Percentiles rank a stretch among this genome's conserved stretches.
Conservation (phyloP, 495 filamentous ascomycete species). For the Penicillium alfredii region DNA sequence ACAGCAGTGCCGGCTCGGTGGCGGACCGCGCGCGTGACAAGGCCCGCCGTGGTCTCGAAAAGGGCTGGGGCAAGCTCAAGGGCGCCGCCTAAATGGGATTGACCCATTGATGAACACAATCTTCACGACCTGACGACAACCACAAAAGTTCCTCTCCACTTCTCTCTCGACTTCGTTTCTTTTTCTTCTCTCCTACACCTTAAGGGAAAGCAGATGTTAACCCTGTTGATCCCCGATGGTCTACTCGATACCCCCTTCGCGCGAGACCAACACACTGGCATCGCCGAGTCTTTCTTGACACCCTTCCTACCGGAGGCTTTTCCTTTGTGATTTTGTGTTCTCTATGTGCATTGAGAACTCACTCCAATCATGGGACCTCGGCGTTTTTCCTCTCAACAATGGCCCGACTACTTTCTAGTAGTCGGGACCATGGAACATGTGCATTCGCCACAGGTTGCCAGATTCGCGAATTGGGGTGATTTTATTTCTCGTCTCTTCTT, state of each 20-base stretch:
- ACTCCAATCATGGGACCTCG: slow-evolving; percentile 13
- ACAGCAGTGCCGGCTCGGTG: slow-evolving; percentile 35
- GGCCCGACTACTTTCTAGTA: too few relatives aligned
- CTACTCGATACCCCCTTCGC: slow-evolving; percentile 3
- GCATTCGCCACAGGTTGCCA: slow-evolving; percentile 10
- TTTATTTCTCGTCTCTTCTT: neutral
- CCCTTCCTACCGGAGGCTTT: neutral
- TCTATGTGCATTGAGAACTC: slow-evolving; percentile 5
- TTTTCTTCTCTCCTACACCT: slow-evolving; percentile 2
- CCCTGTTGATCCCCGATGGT: neutral
- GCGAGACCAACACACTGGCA: too few relatives aligned
- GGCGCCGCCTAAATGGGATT: slow-evolving; percentile 27
- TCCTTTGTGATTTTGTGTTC: neutral
- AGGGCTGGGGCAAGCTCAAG: slow-evolving; percentile 42
- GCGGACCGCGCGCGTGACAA: slow-evolving; percentile 37
- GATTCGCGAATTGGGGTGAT: slow-evolving; percentile 12
- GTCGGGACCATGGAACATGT: too few relatives aligned
- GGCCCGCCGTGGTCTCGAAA: slow-evolving; percentile 38
- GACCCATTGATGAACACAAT: neutral
- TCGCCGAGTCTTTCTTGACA: too few relatives aligned
- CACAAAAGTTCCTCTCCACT: slow-evolving; percentile 22
- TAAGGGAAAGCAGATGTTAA: too few relatives aligned
- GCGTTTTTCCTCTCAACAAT: slow-evolving; percentile 10
- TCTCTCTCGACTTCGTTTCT: slow-evolving; percentile 3
- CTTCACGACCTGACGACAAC: slow-evolving; percentile 26